Percentiles rank a stretch among this genome's conserved stretches.
phyloP scores from a whole-genome alignment of 371 early-diverging fungal species.

The Mucor lusitanicus region DNA sequence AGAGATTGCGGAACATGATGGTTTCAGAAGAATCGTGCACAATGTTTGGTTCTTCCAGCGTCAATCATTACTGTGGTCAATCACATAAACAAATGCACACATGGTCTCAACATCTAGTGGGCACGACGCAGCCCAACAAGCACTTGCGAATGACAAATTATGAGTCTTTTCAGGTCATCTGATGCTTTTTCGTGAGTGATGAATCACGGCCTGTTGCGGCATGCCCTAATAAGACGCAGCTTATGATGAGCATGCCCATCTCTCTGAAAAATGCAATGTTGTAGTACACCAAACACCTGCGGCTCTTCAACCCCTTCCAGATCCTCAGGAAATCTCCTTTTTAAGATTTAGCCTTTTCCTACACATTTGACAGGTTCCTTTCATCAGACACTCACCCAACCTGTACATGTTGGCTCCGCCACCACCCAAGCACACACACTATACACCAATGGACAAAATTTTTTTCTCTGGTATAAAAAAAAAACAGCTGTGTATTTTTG shows the following conservation, averaged over 20 bases:
- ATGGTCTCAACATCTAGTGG: too few species aligned
- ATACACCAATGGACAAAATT: background rate
- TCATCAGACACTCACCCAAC: background rate
- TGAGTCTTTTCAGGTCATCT: background rate
- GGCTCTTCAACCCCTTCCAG: background rate
- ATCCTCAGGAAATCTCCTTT: background rate
- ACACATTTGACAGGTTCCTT: constrained; percentile 4
- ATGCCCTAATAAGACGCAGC: background rate
- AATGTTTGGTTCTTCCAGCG: too few species aligned
- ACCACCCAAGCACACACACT: background rate
- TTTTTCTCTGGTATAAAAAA: background rate
- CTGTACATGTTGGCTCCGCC: background rate
- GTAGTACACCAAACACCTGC: background rate
- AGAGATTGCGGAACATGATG: too few species aligned
- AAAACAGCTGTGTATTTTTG: too few species aligned
- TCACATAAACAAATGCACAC: too few species aligned
- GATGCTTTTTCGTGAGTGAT: background rate
- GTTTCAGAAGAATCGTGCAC: too few species aligned
- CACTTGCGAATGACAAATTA: background rate
- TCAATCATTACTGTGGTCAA: too few species aligned
- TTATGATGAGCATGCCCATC: background rate
- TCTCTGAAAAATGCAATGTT: background rate
- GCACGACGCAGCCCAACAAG: background rate
- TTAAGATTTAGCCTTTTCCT: background rate
- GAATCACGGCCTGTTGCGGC: too few species aligned